These are phyloP conservation scores for Penicillium carneum DNA, from an alignment of 2,329 filamentous ascomycete species.

Conservation along the genomic window DNA sequence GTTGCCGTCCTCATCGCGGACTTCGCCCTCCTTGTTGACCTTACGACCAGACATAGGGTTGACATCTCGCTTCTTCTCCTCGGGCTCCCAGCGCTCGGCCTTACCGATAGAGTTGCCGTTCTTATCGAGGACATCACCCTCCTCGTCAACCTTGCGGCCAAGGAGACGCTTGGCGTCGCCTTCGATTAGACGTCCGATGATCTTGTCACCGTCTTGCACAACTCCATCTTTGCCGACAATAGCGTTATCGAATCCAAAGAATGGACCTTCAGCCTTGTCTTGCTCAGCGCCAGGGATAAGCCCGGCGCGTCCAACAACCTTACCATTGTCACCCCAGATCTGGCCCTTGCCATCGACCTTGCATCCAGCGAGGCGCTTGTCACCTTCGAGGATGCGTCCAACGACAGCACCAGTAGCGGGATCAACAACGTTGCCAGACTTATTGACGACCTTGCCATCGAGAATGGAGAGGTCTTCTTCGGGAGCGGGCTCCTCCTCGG, in stretches of 20 bases:
- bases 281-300: constrained; percentile 61
- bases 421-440: constrained; percentile 68
- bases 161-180: constrained; percentile 70
- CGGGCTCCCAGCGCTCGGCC: constrained; percentile 72
- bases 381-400: constrained; percentile 65
- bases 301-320: constrained; percentile 66
- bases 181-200: constrained; percentile 65
- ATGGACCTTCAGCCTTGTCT: constrained; percentile 61
- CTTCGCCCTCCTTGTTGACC: constrained; percentile 61
- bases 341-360: constrained; percentile 69
- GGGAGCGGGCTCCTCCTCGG: constrained; percentile 51
- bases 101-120: constrained; percentile 72
- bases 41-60: constrained; percentile 66
- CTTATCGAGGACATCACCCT: constrained; percentile 73
- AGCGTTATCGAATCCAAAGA: constrained; percentile 66
- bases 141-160: constrained; percentile 71
- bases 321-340: constrained; percentile 69
- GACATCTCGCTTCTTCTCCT: constrained; percentile 61
- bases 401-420: constrained; percentile 62
- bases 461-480: constrained; percentile 66
- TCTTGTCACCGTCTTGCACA: constrained; percentile 55
- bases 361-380: constrained; percentile 64
- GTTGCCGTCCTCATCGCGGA: constrained; percentile 56
- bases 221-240: constrained; percentile 66
- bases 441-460: constrained; percentile 69